phyloP scores from a whole-genome alignment of 176 grass and related monocot species.

The Avena eriantha region DNA sequence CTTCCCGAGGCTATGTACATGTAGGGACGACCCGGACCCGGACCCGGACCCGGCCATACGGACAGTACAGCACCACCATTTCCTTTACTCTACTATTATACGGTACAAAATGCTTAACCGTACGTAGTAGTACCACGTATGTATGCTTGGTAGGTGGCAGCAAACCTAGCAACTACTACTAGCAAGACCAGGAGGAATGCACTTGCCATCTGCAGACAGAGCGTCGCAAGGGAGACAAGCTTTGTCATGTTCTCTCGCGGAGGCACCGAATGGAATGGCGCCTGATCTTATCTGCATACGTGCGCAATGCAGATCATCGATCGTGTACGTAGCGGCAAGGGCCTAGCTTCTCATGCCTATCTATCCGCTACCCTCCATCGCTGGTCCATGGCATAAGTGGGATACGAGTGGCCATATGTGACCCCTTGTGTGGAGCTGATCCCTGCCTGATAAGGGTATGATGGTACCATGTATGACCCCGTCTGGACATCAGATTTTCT shows the following conservation, averaged over 20 bases:
- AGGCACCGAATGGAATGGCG: not conserved
- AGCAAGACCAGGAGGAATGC: not conserved
- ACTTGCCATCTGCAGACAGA: constrained; percentile 24
- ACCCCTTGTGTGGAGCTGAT: not conserved
- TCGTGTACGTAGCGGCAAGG: not conserved
- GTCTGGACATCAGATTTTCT: not conserved
- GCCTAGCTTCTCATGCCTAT: not conserved
- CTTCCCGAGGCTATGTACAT: not conserved
- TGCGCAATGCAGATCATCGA: constrained; percentile 33
- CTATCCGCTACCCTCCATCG: not conserved
- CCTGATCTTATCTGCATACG: constrained; percentile 26
- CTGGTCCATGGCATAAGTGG: constrained; percentile 28
- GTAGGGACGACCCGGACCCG: not conserved
- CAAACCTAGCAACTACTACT: not conserved
- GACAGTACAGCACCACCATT: not conserved
- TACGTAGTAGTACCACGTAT: not conserved
- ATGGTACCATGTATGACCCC: not conserved
- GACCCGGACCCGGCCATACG: not conserved
- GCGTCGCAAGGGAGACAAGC: not conserved
- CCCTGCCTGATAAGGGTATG: constrained; percentile 8
- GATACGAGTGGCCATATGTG: not conserved
- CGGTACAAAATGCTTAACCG: not conserved
- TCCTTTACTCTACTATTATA: not conserved
- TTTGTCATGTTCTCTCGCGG: not conserved
- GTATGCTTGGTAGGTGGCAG: not conserved